Percentiles rank a stretch among this genome's conserved stretches.
These are phyloP conservation scores for Rauvolfia tetraphylla DNA, from an alignment of 257 asterid species.

Conservation along the genomic window DNA sequence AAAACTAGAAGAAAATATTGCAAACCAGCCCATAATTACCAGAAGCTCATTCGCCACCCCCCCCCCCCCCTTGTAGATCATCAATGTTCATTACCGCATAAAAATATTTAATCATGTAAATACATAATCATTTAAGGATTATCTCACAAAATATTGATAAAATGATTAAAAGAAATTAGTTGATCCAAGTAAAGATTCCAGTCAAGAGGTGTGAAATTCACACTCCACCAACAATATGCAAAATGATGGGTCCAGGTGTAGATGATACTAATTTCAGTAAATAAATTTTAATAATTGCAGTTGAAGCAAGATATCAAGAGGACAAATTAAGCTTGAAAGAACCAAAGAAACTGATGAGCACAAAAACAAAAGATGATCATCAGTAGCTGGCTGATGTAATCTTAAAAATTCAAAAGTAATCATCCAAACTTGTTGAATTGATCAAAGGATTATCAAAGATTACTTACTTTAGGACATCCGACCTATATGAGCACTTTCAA, in stretches of 20 bases:
- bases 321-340: neutral
- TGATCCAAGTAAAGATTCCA: neutral
- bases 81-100: neutral
- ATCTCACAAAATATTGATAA: neutral
- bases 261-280: neutral
- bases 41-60: neutral
- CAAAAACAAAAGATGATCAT: no score
- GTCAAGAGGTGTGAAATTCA: neutral
- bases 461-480: neutral
- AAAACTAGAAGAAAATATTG: neutral
- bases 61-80: neutral
- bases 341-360: neutral
- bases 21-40: neutral
- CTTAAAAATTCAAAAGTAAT: no score
- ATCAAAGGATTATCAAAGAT: no score
- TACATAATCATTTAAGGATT: neutral
- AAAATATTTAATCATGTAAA: neutral
- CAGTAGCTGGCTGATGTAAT: no score
- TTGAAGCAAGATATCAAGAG: neutral
- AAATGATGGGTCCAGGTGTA: neutral
- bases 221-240: neutral
- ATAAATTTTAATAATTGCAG: neutral
- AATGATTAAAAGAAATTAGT: neutral
- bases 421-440: neutral
- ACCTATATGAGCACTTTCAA: neutral